A percentile compares a stretch with the other conserved stretches of the same genome.
Evolutionary conservation across 306 rosid genomes (phyloP).

Genomic region (Pachyrhizus erosus): DNA sequence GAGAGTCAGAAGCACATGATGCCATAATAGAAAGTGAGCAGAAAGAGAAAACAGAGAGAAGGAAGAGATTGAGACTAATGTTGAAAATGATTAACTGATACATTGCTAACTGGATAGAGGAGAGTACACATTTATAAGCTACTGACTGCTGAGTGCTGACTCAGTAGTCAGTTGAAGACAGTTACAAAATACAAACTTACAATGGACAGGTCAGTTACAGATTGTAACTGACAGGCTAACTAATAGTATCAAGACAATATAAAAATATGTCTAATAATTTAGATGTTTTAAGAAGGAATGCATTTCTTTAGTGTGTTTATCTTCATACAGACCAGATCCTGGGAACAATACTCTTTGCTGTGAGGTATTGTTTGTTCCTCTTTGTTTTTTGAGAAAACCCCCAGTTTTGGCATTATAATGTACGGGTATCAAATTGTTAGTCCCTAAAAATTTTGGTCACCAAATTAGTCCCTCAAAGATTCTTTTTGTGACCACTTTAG

Average conservation of each 20-base stretch:
- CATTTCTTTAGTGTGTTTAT: neutral
- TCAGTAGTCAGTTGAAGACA: neutral
- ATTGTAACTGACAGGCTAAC: neutral
- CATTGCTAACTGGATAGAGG: neutral
- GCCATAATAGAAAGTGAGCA: neutral
- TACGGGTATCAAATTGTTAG: neutral
- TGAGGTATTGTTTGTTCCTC: neutral
- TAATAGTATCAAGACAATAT: neutral
- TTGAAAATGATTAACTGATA: neutral
- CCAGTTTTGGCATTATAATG: neutral
- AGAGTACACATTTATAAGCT: neutral
- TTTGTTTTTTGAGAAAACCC: neutral
- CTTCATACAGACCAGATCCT: neutral
- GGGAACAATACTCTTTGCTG: neutral
- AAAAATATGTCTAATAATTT: neutral
- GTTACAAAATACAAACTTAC: too few species aligned
- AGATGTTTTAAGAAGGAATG: slow-evolving; percentile 17
- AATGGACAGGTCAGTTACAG: neutral
- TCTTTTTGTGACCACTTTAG: neutral
- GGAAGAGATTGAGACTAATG: neutral
- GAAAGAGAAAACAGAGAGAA: neutral
- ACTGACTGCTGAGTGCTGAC: too few species aligned
- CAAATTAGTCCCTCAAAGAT: neutral
- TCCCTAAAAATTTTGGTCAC: neutral
- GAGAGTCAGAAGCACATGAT: neutral